Base-by-base conservation (phyloP, 345 rosid species). In the Ceriops tagal region DNA sequence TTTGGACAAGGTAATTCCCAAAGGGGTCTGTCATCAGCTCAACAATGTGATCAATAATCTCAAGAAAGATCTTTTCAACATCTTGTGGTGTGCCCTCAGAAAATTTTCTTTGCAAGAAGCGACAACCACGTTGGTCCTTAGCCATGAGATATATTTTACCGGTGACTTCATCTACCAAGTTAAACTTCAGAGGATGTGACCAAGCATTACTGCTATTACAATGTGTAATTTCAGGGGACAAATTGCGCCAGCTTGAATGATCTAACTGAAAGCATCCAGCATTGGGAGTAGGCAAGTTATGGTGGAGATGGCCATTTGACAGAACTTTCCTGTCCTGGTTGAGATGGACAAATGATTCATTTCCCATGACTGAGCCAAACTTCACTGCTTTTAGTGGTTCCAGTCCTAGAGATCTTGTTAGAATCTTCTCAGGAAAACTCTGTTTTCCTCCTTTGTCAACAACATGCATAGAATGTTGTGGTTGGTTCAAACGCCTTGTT, bases 1-100 rank as follows among this genome's bases (percentile, higher is more conserved):
- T 87, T 82, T 87, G 89, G 49, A 85, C 71, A 3, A 87, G 73
- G 73, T 87, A 85, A 58, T 87, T 87, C n/a, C 87, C 92, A 77
- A 85, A 87, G 0, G 87, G 85, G 73, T 87, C 83, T 67, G 75
- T 80, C 64, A 86, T 78, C 28, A 87, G 81, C 28, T 85, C 92
- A 61, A 43, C 64, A 3, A 83, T 64, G 71, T 87, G 74, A 53
- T 70, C 80, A 53, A 82, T 65, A 24, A 82, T 35, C 66, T 82
- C 87, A 47, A 31, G 59, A 43, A 79, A 82, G 57, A 87, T 71
- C 9, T 74, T 53, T 37, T 78, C 68, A 35, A 64, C 61, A 46
- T 87, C 79, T 63, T 67, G 30, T 34, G 43, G 57, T 16, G 77
- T 65, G 73, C 92, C 92, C 79, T 83, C 80, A 13, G 82, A 83